Evolutionary conservation across 1,139 yeast species (phyloP).

Genomic region (Debaryomyces sp.): DNA sequence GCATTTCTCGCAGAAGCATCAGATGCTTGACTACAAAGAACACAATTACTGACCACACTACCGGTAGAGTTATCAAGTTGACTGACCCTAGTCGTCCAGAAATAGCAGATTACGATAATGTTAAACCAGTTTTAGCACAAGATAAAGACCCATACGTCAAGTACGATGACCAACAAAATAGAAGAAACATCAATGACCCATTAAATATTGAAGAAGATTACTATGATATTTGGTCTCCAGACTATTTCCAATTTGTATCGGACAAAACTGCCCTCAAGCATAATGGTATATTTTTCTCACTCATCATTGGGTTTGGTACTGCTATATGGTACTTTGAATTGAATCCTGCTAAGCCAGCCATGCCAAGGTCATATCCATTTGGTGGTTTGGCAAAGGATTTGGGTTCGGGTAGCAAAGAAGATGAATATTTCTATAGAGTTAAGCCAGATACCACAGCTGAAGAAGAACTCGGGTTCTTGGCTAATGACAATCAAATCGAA

Average conservation of each 20-base stretch:
- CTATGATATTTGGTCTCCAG: constrained; percentile 88
- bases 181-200: constrained; percentile 79
- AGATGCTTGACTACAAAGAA: constrained; percentile 39
- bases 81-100: constrained; percentile 50
- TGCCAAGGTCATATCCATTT: constrained; percentile 74
- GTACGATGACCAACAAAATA: constrained; percentile 81
- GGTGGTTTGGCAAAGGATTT: constrained; percentile 75
- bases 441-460: constrained; percentile 47
- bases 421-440: constrained; percentile 47
- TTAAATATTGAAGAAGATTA: constrained; percentile 71
- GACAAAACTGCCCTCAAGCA: constrained; percentile 63
- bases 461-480: constrained; percentile 41
- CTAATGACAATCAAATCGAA: constrained; percentile 31
- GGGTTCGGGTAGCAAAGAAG: constrained; percentile 61
- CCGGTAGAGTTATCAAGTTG: constrained; percentile 44
- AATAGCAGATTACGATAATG: constrained; percentile 48
- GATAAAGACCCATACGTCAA: constrained; percentile 69
- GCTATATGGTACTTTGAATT: constrained; percentile 56
- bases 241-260: constrained; percentile 62
- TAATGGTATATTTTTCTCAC: constrained; percentile 56
- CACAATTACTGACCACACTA: constrained; percentile 45
- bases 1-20: constrained; percentile 14
- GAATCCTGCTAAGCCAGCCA: constrained; percentile 76
- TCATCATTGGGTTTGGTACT: constrained; percentile 57
- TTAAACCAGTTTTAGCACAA: constrained; percentile 55